Evolutionary conservation across 2,329 filamentous ascomycete species (phyloP), one percentile per base, ranked within the genome.

Genomic region (Chaetomium strumarium): DNA sequence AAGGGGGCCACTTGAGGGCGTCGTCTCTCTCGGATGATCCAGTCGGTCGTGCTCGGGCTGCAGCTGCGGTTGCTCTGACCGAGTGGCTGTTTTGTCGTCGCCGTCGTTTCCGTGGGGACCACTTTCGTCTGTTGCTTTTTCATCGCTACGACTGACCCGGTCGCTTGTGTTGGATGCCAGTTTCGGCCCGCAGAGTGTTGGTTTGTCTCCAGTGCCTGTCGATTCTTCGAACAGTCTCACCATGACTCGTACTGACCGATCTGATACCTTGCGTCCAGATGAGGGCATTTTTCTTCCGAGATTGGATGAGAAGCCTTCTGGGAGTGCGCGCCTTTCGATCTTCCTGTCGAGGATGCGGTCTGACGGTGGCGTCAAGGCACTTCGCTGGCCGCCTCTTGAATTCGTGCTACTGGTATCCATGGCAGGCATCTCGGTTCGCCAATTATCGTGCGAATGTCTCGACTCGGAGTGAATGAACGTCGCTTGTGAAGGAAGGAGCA

Each of bases 251-350:
- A 55, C 53, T 8, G 53, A 55, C 33, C 49, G 29, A 29, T 47
- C 40, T 2, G 54, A 37, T 3, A 30, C 20, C 16, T 47, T 48
- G 8, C 29, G 36, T 8, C 10, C 20, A 0, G 47, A 11, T 2
- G 31, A 13, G 2, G 29, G 17, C 12, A 12, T 24, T 45, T 38
- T 55, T 14, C 55, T 59, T 36, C 57, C 59, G 19, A 64, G 59
- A 46, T 63, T 65, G 30, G 65, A 64, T 7, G 61, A 64, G 56
- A 68, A 66, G 49, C 61, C 66, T 57, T 62, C 59, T 3, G 60
- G 52, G 5, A 64, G 49, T 5, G 59, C 63, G n/a, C 43, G 56
- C n/a, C 52, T 52, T 13, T 57, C 56, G 43, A 61, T 61, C 36
- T 56, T 58, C 20, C 59, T 55, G 45, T 61, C 57, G 33, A 62